Percentiles rank a stretch among this genome's conserved stretches.
Conservation (phyloP, 345 rosid species). For the Conringia planisiliqua region DNA sequence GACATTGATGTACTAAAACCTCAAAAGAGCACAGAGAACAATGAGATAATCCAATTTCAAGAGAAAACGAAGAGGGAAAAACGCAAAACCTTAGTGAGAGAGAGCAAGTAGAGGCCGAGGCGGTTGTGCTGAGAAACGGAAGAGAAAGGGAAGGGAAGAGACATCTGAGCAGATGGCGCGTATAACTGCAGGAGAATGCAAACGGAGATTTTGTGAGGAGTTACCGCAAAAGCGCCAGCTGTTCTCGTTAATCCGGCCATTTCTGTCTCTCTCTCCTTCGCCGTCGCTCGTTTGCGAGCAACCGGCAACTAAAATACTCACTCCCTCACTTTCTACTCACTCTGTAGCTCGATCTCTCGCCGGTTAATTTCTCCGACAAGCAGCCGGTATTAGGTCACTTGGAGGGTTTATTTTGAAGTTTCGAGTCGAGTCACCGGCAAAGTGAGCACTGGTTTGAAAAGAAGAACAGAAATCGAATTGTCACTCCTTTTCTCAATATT, state of each 20-base stretch:
- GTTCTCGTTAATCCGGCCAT: conserved; percentile 52
- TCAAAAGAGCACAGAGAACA: not conserved
- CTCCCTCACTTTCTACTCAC: not conserved
- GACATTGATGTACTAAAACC: not conserved
- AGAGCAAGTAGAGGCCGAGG: conserved; percentile 69
- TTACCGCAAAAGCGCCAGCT: conserved; percentile 50
- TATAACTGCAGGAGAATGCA: conserved; percentile 77
- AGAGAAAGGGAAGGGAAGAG: conserved; percentile 68
- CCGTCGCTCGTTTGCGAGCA: not conserved
- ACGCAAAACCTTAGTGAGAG: conserved; percentile 69
- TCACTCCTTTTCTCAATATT: not conserved
- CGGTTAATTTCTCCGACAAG: conserved; percentile 22
- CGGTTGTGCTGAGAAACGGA: conserved; percentile 91
- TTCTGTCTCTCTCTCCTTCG: conserved; percentile 15
- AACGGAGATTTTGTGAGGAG: conserved; percentile 89
- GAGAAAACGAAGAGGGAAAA: not conserved
- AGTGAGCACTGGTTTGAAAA: conserved; percentile 28
- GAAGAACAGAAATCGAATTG: not conserved
- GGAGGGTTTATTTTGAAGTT: not conserved
- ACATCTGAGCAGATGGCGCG: conserved; percentile 63
- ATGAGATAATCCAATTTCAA: not conserved
- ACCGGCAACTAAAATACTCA: not conserved
- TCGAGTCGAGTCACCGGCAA: conserved; percentile 24
- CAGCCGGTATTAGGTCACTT: conserved; percentile 29
- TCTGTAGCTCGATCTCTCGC: conserved; percentile 6